phyloP scores from a whole-genome alignment of 2,329 filamentous ascomycete genomes.

The Beauveria bassiana region DNA sequence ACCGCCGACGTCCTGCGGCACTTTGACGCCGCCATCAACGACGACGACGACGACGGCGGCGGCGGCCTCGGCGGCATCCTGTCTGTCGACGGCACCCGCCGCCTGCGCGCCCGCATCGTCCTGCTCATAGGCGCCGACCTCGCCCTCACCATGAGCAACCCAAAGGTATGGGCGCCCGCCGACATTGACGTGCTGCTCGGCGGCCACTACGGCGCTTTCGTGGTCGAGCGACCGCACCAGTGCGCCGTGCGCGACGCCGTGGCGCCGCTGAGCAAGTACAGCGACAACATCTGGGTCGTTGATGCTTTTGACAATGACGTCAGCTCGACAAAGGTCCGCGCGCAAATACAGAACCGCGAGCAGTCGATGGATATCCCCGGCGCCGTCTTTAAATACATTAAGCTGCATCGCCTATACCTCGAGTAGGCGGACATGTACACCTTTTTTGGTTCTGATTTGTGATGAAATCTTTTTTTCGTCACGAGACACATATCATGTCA shows the following conservation, averaged over 20 bases:
- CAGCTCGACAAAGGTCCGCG: conserved; percentile 71
- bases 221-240: conserved; percentile 71
- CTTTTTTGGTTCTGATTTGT: neutral
- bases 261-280: conserved; percentile 71
- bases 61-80: conserved; percentile 65
- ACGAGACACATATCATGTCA: neutral
- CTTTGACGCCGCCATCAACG: conserved; percentile 83
- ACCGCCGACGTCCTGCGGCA: conserved; percentile 87
- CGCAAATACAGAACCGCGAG: conserved; percentile 64
- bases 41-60: conserved; percentile 25
- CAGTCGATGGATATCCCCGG: conserved; percentile 73
- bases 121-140: conserved; percentile 74
- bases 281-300: conserved; percentile 81
- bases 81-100: conserved; percentile 60
- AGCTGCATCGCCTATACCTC: conserved; percentile 55
- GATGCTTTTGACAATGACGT: conserved; percentile 54
- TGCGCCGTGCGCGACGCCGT: conserved; percentile 86
- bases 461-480: neutral
- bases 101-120: conserved; percentile 64
- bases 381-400: conserved; percentile 67
- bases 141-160: conserved; percentile 64
- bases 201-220: conserved; percentile 73
- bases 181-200: conserved; percentile 86
- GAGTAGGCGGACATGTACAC: conserved; percentile 12
- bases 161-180: conserved; percentile 71